Evolutionary conservation across 306 rosid species (phyloP), one percentile per base, ranked within the genome.

Genomic region (Pyrus bretschneideri): DNA sequence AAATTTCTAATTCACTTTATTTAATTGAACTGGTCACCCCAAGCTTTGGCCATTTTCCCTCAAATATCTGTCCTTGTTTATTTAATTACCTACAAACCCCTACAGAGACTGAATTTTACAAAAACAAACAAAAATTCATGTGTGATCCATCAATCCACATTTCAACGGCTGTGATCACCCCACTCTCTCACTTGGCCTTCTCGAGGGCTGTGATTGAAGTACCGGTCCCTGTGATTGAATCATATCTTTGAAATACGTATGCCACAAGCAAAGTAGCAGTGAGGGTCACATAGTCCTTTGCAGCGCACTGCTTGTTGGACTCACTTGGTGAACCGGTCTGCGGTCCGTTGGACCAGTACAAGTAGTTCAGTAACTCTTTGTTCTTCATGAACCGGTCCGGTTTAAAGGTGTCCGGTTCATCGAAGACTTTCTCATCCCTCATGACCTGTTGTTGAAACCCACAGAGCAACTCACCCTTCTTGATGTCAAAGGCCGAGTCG

Each of bases 321-420:
- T 29, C 80, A 12, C 77, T 81, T 0, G 97, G 85, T 3, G 87
- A 14, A 40, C 92, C 92, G 35, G 87, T 83, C 79, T 92, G 98
- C 13, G 97, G 97, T 25, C 99, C 99, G 60, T 96, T 96, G 19
- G 97, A 96, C 99, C 97, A 96, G 74, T 82, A 96, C 77, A 96
- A 49, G 59, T 90, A 87, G 71, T 83, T 71, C 78, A 89, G 78
- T 33, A 96, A 82, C 66, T 77, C 97, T 65, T 86, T 87, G 42
- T 88, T 88, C 0, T 30, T 11, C 2, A 70, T 44, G 85, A 96
- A 96, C 80, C 99, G 92, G 51, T 90, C 97, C 55, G 98, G 89
- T 29, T 77, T 87, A 65, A 96, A 96, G 4, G 3, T 40, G 12
- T 96, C 93, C 46, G 99, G 98, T 52, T 92, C 96, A 0, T 85